Evolutionary conservation across 768 basidiomycete species (phyloP), one percentile per base, ranked within the genome.

Genomic region (Collybia mongolica): DNA sequence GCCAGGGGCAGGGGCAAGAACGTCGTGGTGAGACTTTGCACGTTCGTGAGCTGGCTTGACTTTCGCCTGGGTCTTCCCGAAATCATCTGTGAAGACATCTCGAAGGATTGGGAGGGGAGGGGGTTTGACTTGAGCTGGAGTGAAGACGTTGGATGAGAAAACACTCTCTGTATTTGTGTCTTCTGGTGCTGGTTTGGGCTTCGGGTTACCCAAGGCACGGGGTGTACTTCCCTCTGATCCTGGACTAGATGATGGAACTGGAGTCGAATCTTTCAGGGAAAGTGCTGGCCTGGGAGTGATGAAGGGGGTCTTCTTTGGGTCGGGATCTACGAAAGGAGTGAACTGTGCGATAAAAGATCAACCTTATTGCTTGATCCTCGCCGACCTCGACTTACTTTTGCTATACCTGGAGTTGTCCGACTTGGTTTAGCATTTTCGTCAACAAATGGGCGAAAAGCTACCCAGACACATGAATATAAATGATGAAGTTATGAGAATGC

Each of bases 371-470:
- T 44, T 14, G 37, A 56, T 60, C 52, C 56, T 61, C 38, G 19
- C 22, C n/a, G 19, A 42, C 17, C 22, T 28, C 3, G 15, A 39
- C 37, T 9, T 53, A 80, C 81, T 65, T 77, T 77, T 7, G 72
- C 60, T 18, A 69, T 70, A 67, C 50, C 45, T 38, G 60, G 58
- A 3, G 49, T 54, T 49, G 68, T 82, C 73, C 61, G 80, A 72
- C 55, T 77, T 71, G 65, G 58, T 41, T 66, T 65, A 1, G 68
- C 65, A 54, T 81, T 82, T 60, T 87, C 86, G 46, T 88, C 88
- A 1, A 82, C 72, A 57, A 84, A 89, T 6, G 89, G 87, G 51
- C 77, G 79, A 66, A 90, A 88, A 24, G 74, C 83, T 80, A 54
- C 37, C 24, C 47, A 56, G 42, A 46, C 29, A 23, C 44, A 57